Evolutionary conservation across 495 filamentous ascomycete genomes (phyloP).

Genomic region (Trichocladium uniseriatum): DNA sequence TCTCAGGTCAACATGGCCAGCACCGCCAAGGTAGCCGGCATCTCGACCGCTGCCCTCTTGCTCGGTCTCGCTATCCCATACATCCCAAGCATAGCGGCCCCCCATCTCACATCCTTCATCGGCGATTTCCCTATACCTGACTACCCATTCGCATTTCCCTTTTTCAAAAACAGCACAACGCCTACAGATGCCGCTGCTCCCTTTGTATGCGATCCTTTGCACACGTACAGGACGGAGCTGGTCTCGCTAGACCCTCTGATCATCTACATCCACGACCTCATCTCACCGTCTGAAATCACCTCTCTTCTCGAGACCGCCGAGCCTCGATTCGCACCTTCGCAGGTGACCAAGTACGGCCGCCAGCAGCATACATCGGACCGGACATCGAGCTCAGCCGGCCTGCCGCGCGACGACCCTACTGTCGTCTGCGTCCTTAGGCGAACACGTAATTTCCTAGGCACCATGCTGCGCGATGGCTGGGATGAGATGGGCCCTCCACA

Average conservation of each 20-base stretch:
- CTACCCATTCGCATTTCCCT: too few species aligned
- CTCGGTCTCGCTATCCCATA: too few species aligned
- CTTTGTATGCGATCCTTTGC: slow-evolving; percentile 23
- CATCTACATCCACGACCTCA: slow-evolving; percentile 38
- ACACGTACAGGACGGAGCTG: slow-evolving; percentile 34
- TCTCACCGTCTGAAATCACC: slow-evolving; percentile 28
- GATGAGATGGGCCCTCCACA: slow-evolving; percentile 43
- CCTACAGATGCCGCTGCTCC: too few species aligned
- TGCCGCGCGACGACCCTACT: slow-evolving; percentile 33
- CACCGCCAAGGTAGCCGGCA: too few species aligned
- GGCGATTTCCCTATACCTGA: too few species aligned
- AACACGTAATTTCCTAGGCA: slow-evolving; percentile 35
- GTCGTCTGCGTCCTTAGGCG: slow-evolving; percentile 36
- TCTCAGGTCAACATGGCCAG: too few species aligned
- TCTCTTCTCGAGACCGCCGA: slow-evolving; percentile 33
- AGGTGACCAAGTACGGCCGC: slow-evolving; percentile 32
- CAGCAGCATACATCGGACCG: slow-evolving; percentile 29
- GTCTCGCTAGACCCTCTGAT: slow-evolving; percentile 39
- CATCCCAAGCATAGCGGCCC: too few species aligned
- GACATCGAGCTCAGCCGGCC: slow-evolving; percentile 36
- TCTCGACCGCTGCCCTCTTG: too few species aligned
- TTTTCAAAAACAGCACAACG: too few species aligned
- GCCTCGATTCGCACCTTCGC: slow-evolving; percentile 31
- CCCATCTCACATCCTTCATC: too few species aligned
- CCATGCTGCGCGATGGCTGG: slow-evolving; percentile 33